A percentile compares a stretch with the other conserved stretches of the same genome.
Conservation (phyloP, 345 rosid species). For the Lagerstroemia speciosa region DNA sequence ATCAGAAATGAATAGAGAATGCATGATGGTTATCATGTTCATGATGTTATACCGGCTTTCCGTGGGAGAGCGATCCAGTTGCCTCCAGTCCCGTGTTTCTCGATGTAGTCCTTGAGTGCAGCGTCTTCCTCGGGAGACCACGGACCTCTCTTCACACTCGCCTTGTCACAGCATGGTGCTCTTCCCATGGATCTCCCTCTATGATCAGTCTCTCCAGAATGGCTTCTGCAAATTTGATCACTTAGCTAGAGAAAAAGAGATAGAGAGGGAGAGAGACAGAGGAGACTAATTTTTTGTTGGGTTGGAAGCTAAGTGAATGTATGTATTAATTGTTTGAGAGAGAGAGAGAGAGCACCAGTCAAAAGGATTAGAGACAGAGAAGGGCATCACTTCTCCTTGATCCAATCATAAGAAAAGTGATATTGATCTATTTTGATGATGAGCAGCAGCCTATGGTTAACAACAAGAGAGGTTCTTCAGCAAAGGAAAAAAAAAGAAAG, state of each 20-base stretch:
- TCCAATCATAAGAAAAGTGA: background rate
- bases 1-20: background rate
- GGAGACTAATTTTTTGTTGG: background rate
- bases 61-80: constrained; percentile 4
- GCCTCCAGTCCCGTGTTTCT: constrained; percentile 6
- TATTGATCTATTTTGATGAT: background rate
- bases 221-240: background rate
- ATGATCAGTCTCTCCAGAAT: background rate
- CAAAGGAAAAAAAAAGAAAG: too few relatives aligned
- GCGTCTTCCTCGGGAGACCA: constrained; percentile 7
- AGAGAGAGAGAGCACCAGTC: background rate
- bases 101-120: background rate
- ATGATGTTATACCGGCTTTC: background rate
- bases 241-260: background rate
- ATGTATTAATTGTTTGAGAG: background rate
- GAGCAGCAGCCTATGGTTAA: background rate
- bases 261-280: background rate
- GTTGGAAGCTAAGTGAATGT: constrained; percentile 1
- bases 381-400: too few relatives aligned
- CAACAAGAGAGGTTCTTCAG: constrained; percentile 6
- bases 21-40: background rate
- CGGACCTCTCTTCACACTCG: constrained; percentile 2
- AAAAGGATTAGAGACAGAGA: background rate
- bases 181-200: background rate
- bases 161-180: constrained; percentile 7